Conservation (phyloP, 2,329 filamentous ascomycete species). For the Waltergamsia citrina region DNA sequence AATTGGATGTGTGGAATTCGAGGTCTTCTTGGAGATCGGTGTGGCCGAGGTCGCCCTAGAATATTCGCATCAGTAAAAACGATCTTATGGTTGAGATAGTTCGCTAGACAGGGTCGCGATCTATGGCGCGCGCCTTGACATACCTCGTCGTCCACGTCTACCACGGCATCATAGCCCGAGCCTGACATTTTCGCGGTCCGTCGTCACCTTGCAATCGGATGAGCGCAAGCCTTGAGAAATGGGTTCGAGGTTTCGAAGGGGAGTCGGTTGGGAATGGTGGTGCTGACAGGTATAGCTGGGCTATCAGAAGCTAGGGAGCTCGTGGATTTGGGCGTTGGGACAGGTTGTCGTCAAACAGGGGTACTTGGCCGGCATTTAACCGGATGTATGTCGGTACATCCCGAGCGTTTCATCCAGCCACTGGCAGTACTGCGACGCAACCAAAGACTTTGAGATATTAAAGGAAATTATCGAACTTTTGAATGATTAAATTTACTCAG, state of each 20-base stretch:
- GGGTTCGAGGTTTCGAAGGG: background rate
- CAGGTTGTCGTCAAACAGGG: constrained; percentile 23
- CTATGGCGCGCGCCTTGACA: background rate
- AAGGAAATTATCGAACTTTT: too few species aligned
- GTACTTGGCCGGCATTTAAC: too few species aligned
- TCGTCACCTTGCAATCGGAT: too few species aligned
- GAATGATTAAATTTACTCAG: too few species aligned
- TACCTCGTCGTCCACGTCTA: constrained; percentile 95
- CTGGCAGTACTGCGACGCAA: too few species aligned
- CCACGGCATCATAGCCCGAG: constrained; percentile 92
- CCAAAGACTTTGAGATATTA: too few species aligned
- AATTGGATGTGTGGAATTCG: constrained; percentile 94
- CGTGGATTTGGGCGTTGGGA: constrained; percentile 13
- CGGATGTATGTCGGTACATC: too few species aligned
- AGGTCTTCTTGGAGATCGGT: constrained; percentile 98
- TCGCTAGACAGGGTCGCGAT: background rate
- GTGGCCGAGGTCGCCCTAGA: constrained; percentile 88
- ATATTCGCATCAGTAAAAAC: background rate
- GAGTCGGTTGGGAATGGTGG: background rate
- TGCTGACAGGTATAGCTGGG: background rate
- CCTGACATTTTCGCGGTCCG: constrained; percentile 53
- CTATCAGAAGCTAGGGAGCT: background rate
- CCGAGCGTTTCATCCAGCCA: too few species aligned
- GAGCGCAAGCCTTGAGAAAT: too few species aligned
- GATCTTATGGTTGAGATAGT: background rate